Base-by-base conservation (phyloP, 2,329 filamentous ascomycete species). In the Myriosclerotinia curreyana region DNA sequence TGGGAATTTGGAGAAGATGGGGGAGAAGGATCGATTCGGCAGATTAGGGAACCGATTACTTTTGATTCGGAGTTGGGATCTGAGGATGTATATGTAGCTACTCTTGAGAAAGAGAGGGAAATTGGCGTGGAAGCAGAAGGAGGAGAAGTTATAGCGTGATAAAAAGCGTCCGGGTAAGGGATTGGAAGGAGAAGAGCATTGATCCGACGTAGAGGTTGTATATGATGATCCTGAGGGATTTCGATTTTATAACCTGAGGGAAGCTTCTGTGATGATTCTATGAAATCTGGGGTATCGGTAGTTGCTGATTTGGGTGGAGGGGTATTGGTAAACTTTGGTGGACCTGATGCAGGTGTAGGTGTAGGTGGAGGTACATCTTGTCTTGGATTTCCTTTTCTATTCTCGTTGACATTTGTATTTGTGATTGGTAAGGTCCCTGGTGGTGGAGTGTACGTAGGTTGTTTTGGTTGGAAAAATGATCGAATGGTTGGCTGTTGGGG, bases 181-280 rank as follows among this genome's bases (percentile, higher is more conserved):
- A 89, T 83, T 58, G 83, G 84, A 1, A 89, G 83, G 60, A 89
- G 81, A 59, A 89, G 81, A 52, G 83, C 77, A 75, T 87, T 88
- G 75, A 89, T 86, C 70, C 86, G 83, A 48, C 83, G 84, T 7
- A 89, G 79, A 52, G 83, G 79, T 64, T 82, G 77, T 64, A 88
- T 75, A 74, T 88, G 84, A 53, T 76, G 71, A 52, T 78, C 75
- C 1, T 77, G 75, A 60, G 87, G 76, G 61, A 78, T 77, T 7
- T 81, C 79, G 71, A 88, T 83, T 65, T 76, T 75, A 25, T 84
- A 83, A 72, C 83, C 78, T 59, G 72, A 72, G 53, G 71, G 77
- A 36, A 73, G 75, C 68, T 74, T 66, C 17, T 53, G 34, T 36
- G 59, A 22, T 25, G 60, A 34, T 64, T 60, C 38, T 42, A 51